Base-by-base conservation (phyloP, 2,329 filamentous ascomycete species). In the Cyphellophora europaea region DNA sequence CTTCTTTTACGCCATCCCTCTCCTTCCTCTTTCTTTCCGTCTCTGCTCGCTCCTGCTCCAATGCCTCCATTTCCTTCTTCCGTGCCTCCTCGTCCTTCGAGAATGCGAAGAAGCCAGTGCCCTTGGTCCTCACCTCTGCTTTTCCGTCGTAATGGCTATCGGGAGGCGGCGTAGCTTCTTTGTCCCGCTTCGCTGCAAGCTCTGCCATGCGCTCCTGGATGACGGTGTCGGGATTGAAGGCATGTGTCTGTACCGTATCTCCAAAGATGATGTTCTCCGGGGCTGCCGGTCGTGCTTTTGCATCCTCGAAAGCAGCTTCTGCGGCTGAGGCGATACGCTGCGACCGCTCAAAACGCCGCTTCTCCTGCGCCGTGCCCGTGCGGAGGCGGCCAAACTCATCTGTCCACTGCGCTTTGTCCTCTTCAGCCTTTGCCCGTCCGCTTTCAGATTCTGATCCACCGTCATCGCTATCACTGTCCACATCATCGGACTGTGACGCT, bases 361-460 rank as follows among this genome's bases (percentile, higher is more conserved):
- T 77, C 43, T 91, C 75, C 4, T 77, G 72, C 31, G 72, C 72
- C 0, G 84, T 89, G 12, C 81, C 83, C 28, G 65, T 75, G 3
- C 88, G 69, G 11, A 79, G 72, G n/a, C 91, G 79, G 2, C 91
- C 91, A 53, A 93, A 94, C 52, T 96, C 91, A 57, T 98, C 91
- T 34, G 81, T 72, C 54, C 85, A 93, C 47, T 95, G 88, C 4
- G 96, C 65, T n/a, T 83, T 58, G 35, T 87, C 80, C 16, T 69
- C 65, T 29, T 66, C 59, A 28, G 64, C 63, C n/a, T n/a, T n/a
- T n/a, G n/a, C n/a, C n/a, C n/a, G n/a, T n/a, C n/a, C n/a, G n/a
- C n/a, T n/a, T n/a, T n/a, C n/a, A n/a, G n/a, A n/a, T n/a, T n/a
- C n/a, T n/a, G n/a, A n/a, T n/a, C n/a, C n/a, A n/a, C n/a, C n/a